Evolutionary conservation across 2,329 filamentous ascomycete species (phyloP), one percentile per base, ranked within the genome.

Genomic region (Diplodia mutila): DNA sequence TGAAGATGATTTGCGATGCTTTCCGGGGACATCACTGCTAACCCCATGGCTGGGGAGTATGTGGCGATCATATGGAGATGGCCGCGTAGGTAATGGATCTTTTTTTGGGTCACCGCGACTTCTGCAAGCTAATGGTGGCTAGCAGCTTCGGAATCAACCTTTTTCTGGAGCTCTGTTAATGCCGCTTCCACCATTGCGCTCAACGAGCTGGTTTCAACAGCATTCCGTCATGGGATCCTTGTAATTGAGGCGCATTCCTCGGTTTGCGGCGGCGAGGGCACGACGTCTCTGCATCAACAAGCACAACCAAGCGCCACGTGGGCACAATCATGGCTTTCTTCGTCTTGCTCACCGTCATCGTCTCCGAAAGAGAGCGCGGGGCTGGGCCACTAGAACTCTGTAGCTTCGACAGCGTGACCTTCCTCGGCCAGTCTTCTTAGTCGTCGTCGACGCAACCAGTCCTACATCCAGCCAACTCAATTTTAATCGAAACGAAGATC

Each of bases 241-340:
- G 57, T 21, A 48, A 49, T 34, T 7, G 42, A 32, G 16, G 57
- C 42, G 34, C 57, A 61, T 61, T 61, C 57, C 57, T 61, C 16
- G 27, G 39, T 34, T 37, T 61, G 57, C 39, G 42, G 42, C 39
- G 18, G 27, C 25, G 57, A 49, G 39, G 57, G 39, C 39, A 32
- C 34, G 25, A 59, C 37, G n/a, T n/a, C n/a, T n/a, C n/a, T n/a
- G n/a, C n/a, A n/a, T n/a, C n/a, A 46, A 9, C 12, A 48, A 29
- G 39, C 23, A 61, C 27, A 27, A 23, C 37, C 16, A 49, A 27
- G 29, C 16, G 48, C 57, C 57, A 61, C 57, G 57, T 61, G 57
- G 57, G 27, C 14, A 32, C 39, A 61, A 49, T 49, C 25, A 49
- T 16, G 16, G 12, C 34, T 37, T 21, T 27, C 11, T 12, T 57